phyloP scores from a whole-genome alignment of 345 rosid species.

The Gossypium thurberi region DNA sequence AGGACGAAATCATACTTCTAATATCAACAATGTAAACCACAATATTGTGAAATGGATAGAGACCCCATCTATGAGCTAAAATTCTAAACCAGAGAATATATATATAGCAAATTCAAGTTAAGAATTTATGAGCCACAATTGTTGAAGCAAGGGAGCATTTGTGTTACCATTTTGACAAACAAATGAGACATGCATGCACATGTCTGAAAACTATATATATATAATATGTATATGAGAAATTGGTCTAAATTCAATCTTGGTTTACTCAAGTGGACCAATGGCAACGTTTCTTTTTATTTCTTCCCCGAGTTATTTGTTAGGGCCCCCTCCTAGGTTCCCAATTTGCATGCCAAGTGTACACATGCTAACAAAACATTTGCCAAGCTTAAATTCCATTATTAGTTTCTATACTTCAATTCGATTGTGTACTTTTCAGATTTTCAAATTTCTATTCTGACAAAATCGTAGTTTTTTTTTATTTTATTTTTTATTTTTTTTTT shows the following conservation, averaged over 20 bases:
- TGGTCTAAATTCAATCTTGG: neutral
- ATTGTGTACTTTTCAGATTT: too few species aligned
- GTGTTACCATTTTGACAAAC: neutral
- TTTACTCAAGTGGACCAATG: neutral
- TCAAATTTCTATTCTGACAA: too few species aligned
- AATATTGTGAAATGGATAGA: neutral
- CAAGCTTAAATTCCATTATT: too few species aligned
- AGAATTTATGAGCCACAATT: neutral
- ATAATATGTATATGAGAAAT: too few species aligned
- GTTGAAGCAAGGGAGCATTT: neutral
- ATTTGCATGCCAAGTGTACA: neutral
- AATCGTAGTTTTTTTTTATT: too few species aligned
- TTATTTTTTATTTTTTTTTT: too few species aligned
- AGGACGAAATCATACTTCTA: too few species aligned
- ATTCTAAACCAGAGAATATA: neutral
- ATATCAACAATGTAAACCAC: neutral
- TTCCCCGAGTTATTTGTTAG: neutral
- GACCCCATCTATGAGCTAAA: neutral
- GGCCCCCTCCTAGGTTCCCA: neutral
- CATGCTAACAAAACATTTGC: neutral
- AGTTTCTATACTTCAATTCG: too few species aligned
- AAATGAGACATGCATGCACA: neutral
- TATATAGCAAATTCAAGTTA: neutral
- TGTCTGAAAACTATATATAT: conserved; percentile 18
- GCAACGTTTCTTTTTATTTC: neutral